Conservation (phyloP, 2,329 filamentous ascomycete species). For the Penicillium fuscoglaucum region DNA sequence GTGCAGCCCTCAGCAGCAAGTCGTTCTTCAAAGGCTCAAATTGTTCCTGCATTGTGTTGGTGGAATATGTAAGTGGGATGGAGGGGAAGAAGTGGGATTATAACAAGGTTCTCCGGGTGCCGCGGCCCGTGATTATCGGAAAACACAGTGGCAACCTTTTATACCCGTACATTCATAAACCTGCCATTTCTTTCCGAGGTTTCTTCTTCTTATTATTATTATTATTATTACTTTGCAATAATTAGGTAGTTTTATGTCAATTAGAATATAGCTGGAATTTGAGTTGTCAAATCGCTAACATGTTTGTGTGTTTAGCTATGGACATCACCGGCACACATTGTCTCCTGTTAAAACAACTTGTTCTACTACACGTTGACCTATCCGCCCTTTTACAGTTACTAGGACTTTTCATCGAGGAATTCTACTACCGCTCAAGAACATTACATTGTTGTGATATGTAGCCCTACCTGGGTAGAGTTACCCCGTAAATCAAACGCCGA, state of each 20-base stretch:
- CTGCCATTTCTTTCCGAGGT: not conserved
- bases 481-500: not conserved
- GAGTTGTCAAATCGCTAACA: not conserved
- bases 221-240: no score
- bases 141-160: not conserved
- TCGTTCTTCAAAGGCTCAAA: slow-evolving; percentile 92
- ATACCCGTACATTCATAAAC: not conserved
- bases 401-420: not conserved
- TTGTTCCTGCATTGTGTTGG: slow-evolving; percentile 60
- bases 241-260: not conserved
- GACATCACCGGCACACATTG: not conserved
- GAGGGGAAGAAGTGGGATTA: slow-evolving; percentile 25
- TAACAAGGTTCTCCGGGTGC: slow-evolving; percentile 20
- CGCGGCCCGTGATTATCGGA: slow-evolving; percentile 15
- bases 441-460: not conserved
- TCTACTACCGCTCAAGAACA: not conserved
- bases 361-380: not conserved
- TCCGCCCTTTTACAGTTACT: not conserved
- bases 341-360: not conserved
- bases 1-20: slow-evolving; percentile 81
- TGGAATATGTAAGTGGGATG: slow-evolving; percentile 23
- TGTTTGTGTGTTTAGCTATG: not conserved
- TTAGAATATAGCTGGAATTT: not conserved
- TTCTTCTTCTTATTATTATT: not conserved
- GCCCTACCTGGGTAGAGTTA: not conserved